phyloP scores from a whole-genome alignment of 208 protist species.

The Wallacemonas sp. region DNA sequence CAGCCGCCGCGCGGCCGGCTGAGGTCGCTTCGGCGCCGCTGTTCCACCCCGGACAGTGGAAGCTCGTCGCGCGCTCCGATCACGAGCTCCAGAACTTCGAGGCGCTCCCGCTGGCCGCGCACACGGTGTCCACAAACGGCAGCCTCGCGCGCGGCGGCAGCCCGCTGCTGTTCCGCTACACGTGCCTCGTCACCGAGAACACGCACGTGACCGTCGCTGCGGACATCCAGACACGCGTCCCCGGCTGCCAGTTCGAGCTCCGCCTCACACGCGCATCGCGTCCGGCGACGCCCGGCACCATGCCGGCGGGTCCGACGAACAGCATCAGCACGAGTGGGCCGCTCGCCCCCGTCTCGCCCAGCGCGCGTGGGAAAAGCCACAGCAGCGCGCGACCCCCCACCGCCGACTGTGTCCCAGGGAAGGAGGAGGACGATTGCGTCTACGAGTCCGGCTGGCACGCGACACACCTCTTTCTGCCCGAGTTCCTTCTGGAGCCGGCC shows the following conservation, averaged over 20 bases:
- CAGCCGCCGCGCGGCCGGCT: not conserved
- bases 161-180: constrained; percentile 60
- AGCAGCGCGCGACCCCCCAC: not conserved
- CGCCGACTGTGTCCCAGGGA: not conserved
- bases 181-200: constrained; percentile 48
- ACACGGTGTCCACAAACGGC: constrained; percentile 39
- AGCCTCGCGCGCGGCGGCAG: constrained; percentile 58
- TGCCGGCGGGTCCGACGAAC: too few relatives aligned
- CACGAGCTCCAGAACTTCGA: constrained; percentile 57
- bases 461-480: constrained; percentile 13
- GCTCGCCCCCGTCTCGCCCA: not conserved
- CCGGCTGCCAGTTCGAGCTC: constrained; percentile 54
- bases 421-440: constrained; percentile 6
- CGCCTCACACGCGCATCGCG: constrained; percentile 25
- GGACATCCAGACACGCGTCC: constrained; percentile 34
- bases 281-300: not conserved
- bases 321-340: not conserved
- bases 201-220: constrained; percentile 60
- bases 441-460: constrained; percentile 12
- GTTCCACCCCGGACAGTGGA: constrained; percentile 57
- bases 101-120: constrained; percentile 34
- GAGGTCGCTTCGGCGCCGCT: too few relatives aligned
- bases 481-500: constrained; percentile 8
- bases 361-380: not conserved
- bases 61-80: constrained; percentile 58